phyloP scores from a whole-genome alignment of 2,329 filamentous ascomycete species.

The Penicillium sp. region DNA sequence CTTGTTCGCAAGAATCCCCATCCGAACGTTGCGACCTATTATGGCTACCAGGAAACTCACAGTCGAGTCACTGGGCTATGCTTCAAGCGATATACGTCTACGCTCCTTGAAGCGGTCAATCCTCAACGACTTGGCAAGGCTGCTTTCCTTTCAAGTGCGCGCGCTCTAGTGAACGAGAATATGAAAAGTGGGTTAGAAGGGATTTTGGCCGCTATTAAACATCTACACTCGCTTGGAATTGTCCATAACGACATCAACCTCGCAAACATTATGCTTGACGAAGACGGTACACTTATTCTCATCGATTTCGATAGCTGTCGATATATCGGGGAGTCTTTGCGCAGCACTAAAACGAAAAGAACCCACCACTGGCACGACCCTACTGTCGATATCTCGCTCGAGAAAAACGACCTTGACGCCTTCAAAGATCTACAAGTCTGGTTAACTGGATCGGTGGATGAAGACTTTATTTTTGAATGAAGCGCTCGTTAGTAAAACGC shows the following conservation, averaged over 20 bases:
- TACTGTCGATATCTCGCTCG: constrained; percentile 13
- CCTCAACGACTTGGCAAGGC: constrained; percentile 15
- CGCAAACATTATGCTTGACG: constrained; percentile 31
- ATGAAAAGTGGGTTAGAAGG: constrained; percentile 18
- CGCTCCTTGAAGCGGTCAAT: constrained; percentile 25
- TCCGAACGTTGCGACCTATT: constrained; percentile 29
- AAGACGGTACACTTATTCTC: constrained; percentile 24
- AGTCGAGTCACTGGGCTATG: constrained; percentile 26
- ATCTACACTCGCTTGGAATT: constrained; percentile 30
- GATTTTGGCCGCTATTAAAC: constrained; percentile 26
- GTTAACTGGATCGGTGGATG: constrained; percentile 13
- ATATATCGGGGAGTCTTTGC: constrained; percentile 19
- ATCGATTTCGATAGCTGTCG: constrained; percentile 34
- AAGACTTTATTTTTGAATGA: constrained; percentile 20
- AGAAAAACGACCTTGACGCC: constrained; percentile 23
- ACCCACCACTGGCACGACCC: constrained; percentile 22
- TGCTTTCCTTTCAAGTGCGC: constrained; percentile 19
- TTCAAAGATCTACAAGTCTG: constrained; percentile 16
- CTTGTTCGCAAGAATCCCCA: constrained; percentile 25
- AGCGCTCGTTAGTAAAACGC: neutral
- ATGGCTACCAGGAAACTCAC: constrained; percentile 14
- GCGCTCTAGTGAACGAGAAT: constrained; percentile 15
- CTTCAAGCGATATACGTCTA: constrained; percentile 25
- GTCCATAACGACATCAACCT: constrained; percentile 34
- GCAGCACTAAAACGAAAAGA: constrained; percentile 14